Evolutionary conservation across 1,139 yeast genomes (phyloP).

Genomic region (Kodamaea alishanica): DNA sequence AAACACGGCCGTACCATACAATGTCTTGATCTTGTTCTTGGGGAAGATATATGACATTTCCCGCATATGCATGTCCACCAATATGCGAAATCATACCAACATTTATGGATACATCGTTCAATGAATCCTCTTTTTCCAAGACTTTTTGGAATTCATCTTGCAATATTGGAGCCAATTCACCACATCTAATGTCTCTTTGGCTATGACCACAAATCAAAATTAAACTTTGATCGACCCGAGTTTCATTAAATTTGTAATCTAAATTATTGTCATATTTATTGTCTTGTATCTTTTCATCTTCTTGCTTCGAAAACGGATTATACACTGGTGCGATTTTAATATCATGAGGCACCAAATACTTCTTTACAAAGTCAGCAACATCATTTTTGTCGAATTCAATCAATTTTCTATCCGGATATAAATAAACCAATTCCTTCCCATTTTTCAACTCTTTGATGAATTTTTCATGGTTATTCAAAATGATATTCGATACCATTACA

Average conservation of each 20-base stretch:
- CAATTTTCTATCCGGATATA: constrained; percentile 56
- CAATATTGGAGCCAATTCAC: constrained; percentile 56
- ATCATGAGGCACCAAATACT: constrained; percentile 35
- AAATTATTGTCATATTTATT: neutral
- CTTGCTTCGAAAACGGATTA: constrained; percentile 29
- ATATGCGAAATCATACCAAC: constrained; percentile 63
- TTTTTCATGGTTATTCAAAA: constrained; percentile 8
- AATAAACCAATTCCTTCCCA: constrained; percentile 27
- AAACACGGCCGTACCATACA: constrained; percentile 71
- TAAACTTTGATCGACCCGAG: constrained; percentile 20
- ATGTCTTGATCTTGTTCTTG: constrained; percentile 34
- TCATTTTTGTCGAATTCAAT: constrained; percentile 32
- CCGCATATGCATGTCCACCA: constrained; percentile 81
- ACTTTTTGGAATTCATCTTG: constrained; percentile 47
- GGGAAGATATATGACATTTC: constrained; percentile 59
- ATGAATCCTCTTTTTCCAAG: constrained; percentile 25
- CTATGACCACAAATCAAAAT: constrained; percentile 66
- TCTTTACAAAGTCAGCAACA: constrained; percentile 39
- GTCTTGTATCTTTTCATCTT: neutral
- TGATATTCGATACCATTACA: constrained; percentile 46
- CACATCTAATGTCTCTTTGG: constrained; percentile 64
- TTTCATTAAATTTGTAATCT: constrained; percentile 18
- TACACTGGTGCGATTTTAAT: constrained; percentile 17
- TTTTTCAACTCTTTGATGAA: constrained; percentile 1
- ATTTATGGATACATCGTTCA: constrained; percentile 20